Evolutionary conservation across 2,329 filamentous ascomycete species (phyloP).

Genomic region (Metarhizium sp.): DNA sequence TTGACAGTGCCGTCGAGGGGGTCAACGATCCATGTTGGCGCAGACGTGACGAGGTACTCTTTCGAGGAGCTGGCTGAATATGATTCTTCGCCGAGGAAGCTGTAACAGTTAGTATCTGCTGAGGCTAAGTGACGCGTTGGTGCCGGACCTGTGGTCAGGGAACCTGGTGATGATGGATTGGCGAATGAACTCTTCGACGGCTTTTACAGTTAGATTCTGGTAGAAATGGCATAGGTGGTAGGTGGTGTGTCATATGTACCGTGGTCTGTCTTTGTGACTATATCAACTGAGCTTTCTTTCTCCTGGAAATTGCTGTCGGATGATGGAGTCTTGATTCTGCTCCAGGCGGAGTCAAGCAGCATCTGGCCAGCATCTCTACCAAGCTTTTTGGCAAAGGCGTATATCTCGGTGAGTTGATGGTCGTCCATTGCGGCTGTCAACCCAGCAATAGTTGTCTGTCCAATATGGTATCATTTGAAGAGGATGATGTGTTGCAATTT

Average conservation of each 20-base stretch:
- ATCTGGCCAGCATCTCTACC: slow-evolving; percentile 61
- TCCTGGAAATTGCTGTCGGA: slow-evolving; percentile 29
- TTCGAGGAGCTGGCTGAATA: slow-evolving; percentile 59
- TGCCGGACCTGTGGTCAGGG: slow-evolving; percentile 52
- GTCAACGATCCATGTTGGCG: slow-evolving; percentile 68
- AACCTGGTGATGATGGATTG: slow-evolving; percentile 47
- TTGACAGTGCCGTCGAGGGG: slow-evolving; percentile 74
- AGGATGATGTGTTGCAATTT: background rate
- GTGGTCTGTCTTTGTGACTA: slow-evolving; percentile 69
- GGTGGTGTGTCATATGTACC: slow-evolving; percentile 29
- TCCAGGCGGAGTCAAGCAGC: slow-evolving; percentile 49
- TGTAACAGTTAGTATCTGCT: background rate
- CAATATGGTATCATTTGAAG: too few relatives aligned
- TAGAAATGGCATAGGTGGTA: background rate
- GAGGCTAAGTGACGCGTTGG: background rate
- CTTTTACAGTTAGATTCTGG: slow-evolving; percentile 25
- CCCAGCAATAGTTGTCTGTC: background rate
- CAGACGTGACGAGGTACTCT: slow-evolving; percentile 54
- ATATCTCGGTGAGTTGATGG: slow-evolving; percentile 52
- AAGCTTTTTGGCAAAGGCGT: slow-evolving; percentile 60
- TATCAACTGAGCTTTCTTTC: slow-evolving; percentile 68
- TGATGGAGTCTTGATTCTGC: slow-evolving; percentile 14
- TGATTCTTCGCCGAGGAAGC: slow-evolving; percentile 69
- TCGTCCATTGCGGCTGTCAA: slow-evolving; percentile 17
- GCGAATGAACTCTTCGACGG: slow-evolving; percentile 64